Evolutionary conservation across 2,329 filamentous ascomycete genomes (phyloP).

Genomic region (Nemania serpens): DNA sequence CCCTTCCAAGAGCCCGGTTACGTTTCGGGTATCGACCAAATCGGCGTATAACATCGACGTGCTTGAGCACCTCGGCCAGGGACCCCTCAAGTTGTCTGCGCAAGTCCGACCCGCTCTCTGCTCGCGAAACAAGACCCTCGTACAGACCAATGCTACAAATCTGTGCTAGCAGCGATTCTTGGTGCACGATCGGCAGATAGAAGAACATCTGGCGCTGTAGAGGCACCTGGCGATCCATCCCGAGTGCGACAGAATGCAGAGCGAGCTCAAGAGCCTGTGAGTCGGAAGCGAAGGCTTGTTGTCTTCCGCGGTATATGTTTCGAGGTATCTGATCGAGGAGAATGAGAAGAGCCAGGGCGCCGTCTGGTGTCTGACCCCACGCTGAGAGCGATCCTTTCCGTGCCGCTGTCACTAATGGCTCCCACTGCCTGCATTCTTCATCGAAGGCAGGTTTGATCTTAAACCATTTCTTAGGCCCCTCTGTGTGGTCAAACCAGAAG

Average conservation of each 20-base stretch:
- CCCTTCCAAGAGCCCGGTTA: constrained; percentile 30
- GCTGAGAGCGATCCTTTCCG: constrained; percentile 1
- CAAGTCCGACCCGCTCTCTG: constrained; percentile 21
- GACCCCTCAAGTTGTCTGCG: constrained; percentile 9
- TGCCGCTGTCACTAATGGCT: constrained; percentile 10
- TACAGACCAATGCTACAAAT: constrained; percentile 33
- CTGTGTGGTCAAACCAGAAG: constrained; percentile 24
- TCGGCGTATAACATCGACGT: constrained; percentile 25
- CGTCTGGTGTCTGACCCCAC: constrained; percentile 10
- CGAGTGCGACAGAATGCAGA: constrained; percentile 8
- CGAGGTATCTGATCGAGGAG: constrained; percentile 23
- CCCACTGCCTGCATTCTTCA: constrained; percentile 12
- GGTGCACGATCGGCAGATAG: constrained; percentile 45
- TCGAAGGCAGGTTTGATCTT: constrained; percentile 12
- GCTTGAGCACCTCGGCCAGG: constrained; percentile 15
- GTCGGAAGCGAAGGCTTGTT: constrained; percentile 10
- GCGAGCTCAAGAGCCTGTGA: constrained; percentile 9
- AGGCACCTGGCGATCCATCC: constrained; percentile 5
- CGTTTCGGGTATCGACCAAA: constrained; percentile 34
- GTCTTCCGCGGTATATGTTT: constrained; percentile 12
- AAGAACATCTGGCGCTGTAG: constrained; percentile 35
- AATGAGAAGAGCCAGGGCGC: constrained; percentile 13
- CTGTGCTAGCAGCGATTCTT: constrained; percentile 42
- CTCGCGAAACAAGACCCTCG: constrained; percentile 30
- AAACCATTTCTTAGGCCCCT: constrained; percentile 22